Conservation (phyloP, 2,329 filamentous ascomycete species). For the Pseudogymnoascus sp. region DNA sequence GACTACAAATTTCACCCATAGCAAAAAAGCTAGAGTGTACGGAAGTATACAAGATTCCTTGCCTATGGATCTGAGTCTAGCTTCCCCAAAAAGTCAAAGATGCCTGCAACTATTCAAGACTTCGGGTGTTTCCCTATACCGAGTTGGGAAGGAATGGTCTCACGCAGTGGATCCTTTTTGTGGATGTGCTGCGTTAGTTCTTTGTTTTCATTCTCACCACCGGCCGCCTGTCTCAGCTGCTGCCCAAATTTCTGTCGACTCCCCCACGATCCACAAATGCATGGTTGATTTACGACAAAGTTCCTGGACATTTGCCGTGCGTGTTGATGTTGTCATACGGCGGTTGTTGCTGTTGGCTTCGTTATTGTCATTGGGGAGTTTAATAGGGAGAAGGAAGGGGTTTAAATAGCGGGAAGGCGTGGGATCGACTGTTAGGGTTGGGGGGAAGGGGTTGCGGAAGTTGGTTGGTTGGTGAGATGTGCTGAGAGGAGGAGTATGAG, state of each 20-base stretch:
- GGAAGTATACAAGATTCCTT: too few species aligned
- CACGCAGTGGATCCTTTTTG: too few species aligned
- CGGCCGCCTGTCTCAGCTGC: not conserved
- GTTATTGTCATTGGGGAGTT: not conserved
- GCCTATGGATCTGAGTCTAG: too few species aligned
- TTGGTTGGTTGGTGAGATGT: not conserved
- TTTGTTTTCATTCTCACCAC: not conserved
- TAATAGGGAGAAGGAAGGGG: not conserved
- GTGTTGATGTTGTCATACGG: not conserved
- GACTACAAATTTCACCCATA: too few species aligned
- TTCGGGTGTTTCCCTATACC: too few species aligned
- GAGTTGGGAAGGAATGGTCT: too few species aligned
- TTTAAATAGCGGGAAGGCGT: not conserved
- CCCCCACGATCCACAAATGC: not conserved
- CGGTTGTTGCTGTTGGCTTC: not conserved
- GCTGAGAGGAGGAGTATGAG: not conserved
- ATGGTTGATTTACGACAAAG: not conserved
- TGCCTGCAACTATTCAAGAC: too few species aligned
- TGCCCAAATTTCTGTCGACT: not conserved
- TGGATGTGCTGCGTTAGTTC: too few species aligned
- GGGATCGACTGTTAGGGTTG: not conserved
- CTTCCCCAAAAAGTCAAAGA: too few species aligned
- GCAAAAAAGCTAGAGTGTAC: too few species aligned
- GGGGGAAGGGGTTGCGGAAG: not conserved
- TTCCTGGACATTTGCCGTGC: not conserved